These are phyloP conservation scores for Rhynchosporium agropyri DNA, from an alignment of 2,329 filamentous ascomycete species.

Conservation along the genomic window DNA sequence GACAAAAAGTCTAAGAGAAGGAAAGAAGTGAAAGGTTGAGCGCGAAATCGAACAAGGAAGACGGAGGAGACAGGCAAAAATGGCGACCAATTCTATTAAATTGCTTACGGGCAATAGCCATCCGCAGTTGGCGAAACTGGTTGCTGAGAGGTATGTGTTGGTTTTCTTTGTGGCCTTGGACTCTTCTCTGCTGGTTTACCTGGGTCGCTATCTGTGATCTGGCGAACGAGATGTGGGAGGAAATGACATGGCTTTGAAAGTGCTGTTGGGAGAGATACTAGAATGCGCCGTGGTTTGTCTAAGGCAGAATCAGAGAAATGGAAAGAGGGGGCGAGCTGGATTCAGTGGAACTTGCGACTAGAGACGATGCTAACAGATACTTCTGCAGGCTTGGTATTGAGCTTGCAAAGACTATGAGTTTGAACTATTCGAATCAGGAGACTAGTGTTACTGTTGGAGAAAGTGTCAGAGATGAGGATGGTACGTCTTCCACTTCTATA, in stretches of 20 bases:
- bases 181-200: too few relatives aligned
- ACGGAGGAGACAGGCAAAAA: conserved; percentile 39
- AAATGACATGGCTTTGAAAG: too few relatives aligned
- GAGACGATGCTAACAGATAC: neutral
- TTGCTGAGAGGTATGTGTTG: conserved; percentile 44
- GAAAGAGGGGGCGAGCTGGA: neutral
- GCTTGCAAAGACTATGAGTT: conserved; percentile 47
- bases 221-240: too few relatives aligned
- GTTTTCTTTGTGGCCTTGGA: neutral
- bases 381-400: neutral
- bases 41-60: too few relatives aligned
- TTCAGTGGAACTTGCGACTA: neutral
- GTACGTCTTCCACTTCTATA: conserved; percentile 44
- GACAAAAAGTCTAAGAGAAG: too few relatives aligned
- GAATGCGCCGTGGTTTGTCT: neutral
- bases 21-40: too few relatives aligned
- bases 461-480: conserved; percentile 94
- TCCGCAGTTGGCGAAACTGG: conserved; percentile 69
- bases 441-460: conserved; percentile 93
- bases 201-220: too few relatives aligned
- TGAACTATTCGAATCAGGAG: conserved; percentile 87
- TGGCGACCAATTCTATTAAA: conserved; percentile 76
- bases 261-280: too few relatives aligned
- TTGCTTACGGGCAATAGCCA: conserved; percentile 76
- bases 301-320: neutral